A percentile compares a stretch with the other conserved stretches of the same genome.
Evolutionary conservation across 441 rosid genomes (phyloP).

Genomic region (Populus trichocarpa): DNA sequence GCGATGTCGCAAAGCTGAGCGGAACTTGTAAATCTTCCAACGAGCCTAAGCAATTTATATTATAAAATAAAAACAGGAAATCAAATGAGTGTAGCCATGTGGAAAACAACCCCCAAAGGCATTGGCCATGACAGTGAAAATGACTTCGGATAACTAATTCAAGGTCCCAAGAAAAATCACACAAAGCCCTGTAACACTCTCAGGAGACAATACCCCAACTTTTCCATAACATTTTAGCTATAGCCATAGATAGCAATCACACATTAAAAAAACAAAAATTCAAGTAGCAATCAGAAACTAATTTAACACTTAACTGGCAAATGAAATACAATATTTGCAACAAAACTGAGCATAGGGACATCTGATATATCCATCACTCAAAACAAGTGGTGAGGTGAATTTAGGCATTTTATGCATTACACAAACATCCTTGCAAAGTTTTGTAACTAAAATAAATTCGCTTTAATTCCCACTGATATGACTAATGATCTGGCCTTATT

Average conservation of each 20-base stretch:
- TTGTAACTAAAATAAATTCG: no score
- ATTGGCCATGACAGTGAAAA: not conserved
- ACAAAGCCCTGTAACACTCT: no score
- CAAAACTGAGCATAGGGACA: not conserved
- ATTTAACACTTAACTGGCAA: not conserved
- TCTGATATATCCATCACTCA: not conserved
- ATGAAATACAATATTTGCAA: not conserved
- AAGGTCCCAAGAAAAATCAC: not conserved
- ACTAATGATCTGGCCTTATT: not conserved
- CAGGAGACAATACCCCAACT: not conserved
- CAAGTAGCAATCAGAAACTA: not conserved
- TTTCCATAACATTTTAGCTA: not conserved
- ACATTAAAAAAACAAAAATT: not conserved
- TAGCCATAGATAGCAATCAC: not conserved
- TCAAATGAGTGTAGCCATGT: not conserved
- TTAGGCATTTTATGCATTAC: not conserved
- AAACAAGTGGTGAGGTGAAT: not conserved
- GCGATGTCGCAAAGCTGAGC: conserved; percentile 51
- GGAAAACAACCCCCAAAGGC: not conserved
- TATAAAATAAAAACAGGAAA: conserved; percentile 7
- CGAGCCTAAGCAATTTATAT: conserved; percentile 46
- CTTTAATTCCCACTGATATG: not conserved
- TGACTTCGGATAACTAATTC: not conserved
- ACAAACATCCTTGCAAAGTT: not conserved
- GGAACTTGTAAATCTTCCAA: conserved; percentile 81